A percentile compares a stretch with the other conserved stretches of the same genome.
Evolutionary conservation across 106 monocot species (phyloP).

Genomic region (Posidonia australis): DNA sequence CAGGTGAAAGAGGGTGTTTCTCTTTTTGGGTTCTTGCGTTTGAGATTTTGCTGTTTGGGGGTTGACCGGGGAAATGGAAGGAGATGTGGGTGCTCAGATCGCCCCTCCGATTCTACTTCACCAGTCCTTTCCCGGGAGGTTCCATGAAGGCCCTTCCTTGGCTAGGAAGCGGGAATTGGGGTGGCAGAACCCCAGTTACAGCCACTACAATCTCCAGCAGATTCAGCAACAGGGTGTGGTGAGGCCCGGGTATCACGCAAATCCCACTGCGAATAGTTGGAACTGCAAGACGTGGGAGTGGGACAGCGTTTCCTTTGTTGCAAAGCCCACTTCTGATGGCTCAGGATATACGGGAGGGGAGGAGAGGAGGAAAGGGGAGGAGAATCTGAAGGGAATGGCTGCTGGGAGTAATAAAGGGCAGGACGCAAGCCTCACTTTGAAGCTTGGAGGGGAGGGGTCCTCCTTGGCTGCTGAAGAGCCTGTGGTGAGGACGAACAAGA

Average conservation of each 20-base stretch:
- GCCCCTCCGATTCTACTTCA: constrained; percentile 22
- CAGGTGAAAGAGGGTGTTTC: background rate
- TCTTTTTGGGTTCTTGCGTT: background rate
- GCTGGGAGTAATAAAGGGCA: background rate
- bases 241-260: background rate
- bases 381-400: background rate
- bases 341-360: background rate
- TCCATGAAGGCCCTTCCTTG: constrained; percentile 9
- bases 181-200: constrained; percentile 10
- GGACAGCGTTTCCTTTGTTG: constrained; percentile 30
- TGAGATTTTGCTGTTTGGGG: background rate
- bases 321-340: constrained; percentile 8
- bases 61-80: constrained; percentile 15
- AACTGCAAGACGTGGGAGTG: constrained; percentile 25
- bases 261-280: constrained; percentile 16
- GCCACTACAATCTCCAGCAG: constrained; percentile 5
- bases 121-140: constrained; percentile 7
- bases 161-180: constrained; percentile 25
- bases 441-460: constrained; percentile 19
- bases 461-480: constrained; percentile 1
- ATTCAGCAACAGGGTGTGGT: constrained; percentile 2
- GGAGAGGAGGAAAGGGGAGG: background rate
- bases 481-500: constrained; percentile 23
- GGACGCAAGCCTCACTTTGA: constrained; percentile 17
- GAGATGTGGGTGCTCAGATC: constrained; percentile 21